Evolutionary conservation across 495 filamentous ascomycete species (phyloP), one percentile per base, ranked within the genome.

Genomic region (Darksidea phi): DNA sequence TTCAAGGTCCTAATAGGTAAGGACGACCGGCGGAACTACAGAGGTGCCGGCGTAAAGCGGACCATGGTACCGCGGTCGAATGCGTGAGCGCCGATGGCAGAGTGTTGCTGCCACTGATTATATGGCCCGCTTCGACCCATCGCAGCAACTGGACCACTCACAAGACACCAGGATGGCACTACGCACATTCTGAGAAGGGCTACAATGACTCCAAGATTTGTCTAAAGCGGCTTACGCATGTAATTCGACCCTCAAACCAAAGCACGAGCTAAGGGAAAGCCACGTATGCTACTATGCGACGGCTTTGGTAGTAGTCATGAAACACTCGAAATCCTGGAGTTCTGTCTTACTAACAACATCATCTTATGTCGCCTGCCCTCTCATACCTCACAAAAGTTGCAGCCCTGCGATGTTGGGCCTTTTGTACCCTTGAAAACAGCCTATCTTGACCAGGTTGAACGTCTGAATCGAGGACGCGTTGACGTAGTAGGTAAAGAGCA

Each of bases 261-360:
- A 24, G 51, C 1, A 43, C n/a, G 11, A 42, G 51, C 51, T 54
- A 54, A 54, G 4, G 11, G 23, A 2, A 54, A 54, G 24, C 51
- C 51, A 54, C 51, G 20, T 4, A 17, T 54, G 37, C 51, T 54
- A 42, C 41, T 54, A 2, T 54, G 11, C 24, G 23, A 54, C n/a
- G 36, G 51, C 37, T 54, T 54, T 43, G 17, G 51, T 3, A 54
- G n/a, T n/a, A n/a, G n/a, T n/a, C 36, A 54, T 20, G 36, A 54
- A 24, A 54, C 51, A 6, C 17, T 54, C 10, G 37, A 54, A 24
- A 42, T 54, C 51, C 37, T 54, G 24, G 51, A 54, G 51, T 54
- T 42, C 24, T 21, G 5, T 20, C 42, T 54, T 25, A 23, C 2
- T 10, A 21, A 54, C 32, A 54, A 54, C 32, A 54, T 54, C 24